Evolutionary conservation across 495 filamentous ascomycete genomes (phyloP), one percentile per base, ranked within the genome.

Genomic region (Penicillium cosmopolitanum): DNA sequence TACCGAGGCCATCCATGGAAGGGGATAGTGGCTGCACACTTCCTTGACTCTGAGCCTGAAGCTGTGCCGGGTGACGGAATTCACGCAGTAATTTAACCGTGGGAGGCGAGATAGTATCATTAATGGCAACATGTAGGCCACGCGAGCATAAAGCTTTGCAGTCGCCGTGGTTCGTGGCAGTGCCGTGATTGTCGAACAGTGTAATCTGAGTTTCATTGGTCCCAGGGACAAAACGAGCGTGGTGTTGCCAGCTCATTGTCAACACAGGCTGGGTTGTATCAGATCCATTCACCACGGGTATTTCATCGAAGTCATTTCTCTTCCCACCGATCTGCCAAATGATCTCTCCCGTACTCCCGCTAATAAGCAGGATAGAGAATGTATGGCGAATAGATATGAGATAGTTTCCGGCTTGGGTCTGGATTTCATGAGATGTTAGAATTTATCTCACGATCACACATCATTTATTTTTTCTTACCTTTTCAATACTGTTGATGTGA

Each of bases 361-460:
- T 76, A 56, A 85, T 77, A 40, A 79, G 78, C 61, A 74, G 74
- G 35, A 85, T 71, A 36, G 77, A 69, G 60, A 73, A 73, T 13
- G 73, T 73, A 57, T 82, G 75, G 13, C 82, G 79, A n/a, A 75
- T 75, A 0, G 80, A 84, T 43, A 85, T 75, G 13, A 85, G 66
- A 58, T 81, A 85, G 63, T 82, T 77, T n/a, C 81, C 79, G 6
- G 62, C 61, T 56, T 62, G 35, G 31, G 62, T 57, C 55, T 57
- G 18, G 35, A 31, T 31, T 31, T 6, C 28, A 31, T 1, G 47
- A 36, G 4, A 13, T 11, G 51, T 53, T 42, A 53, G 34, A 53
- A 15, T 7, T 21, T 53, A 36, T n/a, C 35, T 36, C 10, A n/a
- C 5, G n/a, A 3, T 10, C 35, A n/a, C 9, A 2, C 11, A 31